These are phyloP conservation scores for Psilocybe sp. DNA, from an alignment of 768 basidiomycete genomes.

Conservation along the genomic window DNA sequence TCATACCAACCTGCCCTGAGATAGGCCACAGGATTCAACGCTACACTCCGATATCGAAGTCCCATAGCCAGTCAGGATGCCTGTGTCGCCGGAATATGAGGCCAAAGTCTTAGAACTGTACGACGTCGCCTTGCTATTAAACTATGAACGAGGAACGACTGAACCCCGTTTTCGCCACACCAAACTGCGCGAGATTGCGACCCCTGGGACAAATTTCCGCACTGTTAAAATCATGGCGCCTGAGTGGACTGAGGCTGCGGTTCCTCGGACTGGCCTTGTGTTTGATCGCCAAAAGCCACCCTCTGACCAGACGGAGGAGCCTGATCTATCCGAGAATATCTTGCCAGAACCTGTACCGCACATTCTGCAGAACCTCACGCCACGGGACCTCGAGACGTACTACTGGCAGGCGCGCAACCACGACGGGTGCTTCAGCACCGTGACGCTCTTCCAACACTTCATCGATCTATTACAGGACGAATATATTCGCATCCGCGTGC, in stretches of 20 bases:
- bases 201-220: conserved; percentile 7
- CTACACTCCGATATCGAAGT: too few relatives aligned
- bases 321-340: conserved; percentile 18
- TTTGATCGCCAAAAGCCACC: conserved; percentile 9
- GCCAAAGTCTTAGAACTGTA: conserved; percentile 15
- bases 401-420: conserved; percentile 22
- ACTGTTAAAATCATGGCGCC: conserved; percentile 7
- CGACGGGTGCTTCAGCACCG: conserved; percentile 17
- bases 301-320: conserved; percentile 2
- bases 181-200: conserved; percentile 17
- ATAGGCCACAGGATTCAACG: too few relatives aligned
- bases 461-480: conserved; percentile 17
- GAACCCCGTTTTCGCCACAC: conserved; percentile 21
- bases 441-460: conserved; percentile 19
- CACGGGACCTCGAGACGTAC: conserved; percentile 16
- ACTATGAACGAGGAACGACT: conserved; percentile 18
- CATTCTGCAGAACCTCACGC: conserved; percentile 5
- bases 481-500: conserved; percentile 15
- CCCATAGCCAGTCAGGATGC: too few relatives aligned
- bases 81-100: neutral
- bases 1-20: too few relatives aligned
- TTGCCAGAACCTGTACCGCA: conserved; percentile 2
- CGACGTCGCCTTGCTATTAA: conserved; percentile 19
- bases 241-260: conserved; percentile 8
- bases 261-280: conserved; percentile 15